A percentile compares a stretch with the other conserved stretches of the same genome.
phyloP scores from a whole-genome alignment of 257 asterid species.

The Capsicum pubescens region DNA sequence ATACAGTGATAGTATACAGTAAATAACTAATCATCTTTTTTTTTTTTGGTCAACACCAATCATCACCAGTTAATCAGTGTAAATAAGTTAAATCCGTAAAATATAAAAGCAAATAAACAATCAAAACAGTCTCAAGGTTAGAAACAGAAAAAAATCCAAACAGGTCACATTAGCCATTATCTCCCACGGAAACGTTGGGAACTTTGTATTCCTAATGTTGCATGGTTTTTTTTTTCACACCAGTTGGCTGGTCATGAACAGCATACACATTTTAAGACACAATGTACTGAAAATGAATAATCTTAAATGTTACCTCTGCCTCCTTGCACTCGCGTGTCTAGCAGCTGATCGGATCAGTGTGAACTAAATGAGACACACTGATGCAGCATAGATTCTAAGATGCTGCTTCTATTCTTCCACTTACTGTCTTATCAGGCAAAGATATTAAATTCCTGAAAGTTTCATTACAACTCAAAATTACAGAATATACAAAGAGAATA shows the following conservation, averaged over 20 bases:
- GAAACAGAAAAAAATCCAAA: not conserved
- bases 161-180: not conserved
- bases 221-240: not conserved
- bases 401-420: not conserved
- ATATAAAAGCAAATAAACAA: slow-evolving; percentile 2
- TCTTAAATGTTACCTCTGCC: slow-evolving; percentile 5
- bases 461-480: slow-evolving; percentile 14
- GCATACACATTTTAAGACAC: not conserved
- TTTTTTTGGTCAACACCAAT: no score
- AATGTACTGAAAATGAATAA: not conserved
- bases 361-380: not conserved
- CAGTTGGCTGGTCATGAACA: slow-evolving; percentile 24
- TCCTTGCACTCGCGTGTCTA: slow-evolving; percentile 13
- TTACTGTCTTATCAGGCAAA: not conserved
- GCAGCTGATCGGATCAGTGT: slow-evolving; percentile 7
- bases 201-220: not conserved
- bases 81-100: not conserved
- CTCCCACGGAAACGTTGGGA: not conserved
- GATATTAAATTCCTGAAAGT: not conserved
- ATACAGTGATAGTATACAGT: no score
- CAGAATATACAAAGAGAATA: slow-evolving; percentile 38
- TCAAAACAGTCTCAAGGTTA: not conserved
- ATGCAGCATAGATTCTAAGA: not conserved
- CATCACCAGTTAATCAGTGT: not conserved
- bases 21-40: no score